These are phyloP conservation scores for Clarireedia homoeocarpa DNA, from an alignment of 2,329 filamentous ascomycete genomes.

Conservation along the genomic window DNA sequence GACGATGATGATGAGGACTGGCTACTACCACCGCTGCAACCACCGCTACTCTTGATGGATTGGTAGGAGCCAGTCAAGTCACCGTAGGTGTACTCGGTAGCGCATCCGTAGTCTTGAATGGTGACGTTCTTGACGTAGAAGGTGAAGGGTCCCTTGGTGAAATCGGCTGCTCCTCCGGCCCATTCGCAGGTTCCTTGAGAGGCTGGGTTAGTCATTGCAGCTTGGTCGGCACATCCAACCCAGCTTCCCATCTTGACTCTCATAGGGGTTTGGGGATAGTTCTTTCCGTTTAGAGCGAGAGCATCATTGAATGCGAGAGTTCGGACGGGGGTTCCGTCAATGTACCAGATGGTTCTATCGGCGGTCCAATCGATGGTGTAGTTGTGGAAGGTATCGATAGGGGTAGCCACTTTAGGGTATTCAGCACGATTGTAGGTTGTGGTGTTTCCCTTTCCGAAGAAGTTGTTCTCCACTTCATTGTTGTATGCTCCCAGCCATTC, in stretches of 20 bases:
- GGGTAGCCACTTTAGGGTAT: conserved; percentile 31
- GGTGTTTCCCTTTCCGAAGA: conserved; percentile 47
- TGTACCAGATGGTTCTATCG: conserved; percentile 49
- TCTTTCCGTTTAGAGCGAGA: conserved; percentile 40
- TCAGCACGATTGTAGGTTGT: conserved; percentile 41
- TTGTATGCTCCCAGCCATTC: conserved; percentile 32
- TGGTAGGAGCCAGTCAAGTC: conserved; percentile 40
- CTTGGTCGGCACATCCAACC: conserved; percentile 29
- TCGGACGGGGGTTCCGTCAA: conserved; percentile 43
- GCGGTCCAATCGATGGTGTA: conserved; percentile 63
- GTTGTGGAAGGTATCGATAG: conserved; percentile 43
- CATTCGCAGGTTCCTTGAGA: conserved; percentile 55
- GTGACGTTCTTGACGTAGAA: conserved; percentile 44
- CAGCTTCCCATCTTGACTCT: conserved; percentile 55
- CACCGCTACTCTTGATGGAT: conserved; percentile 36
- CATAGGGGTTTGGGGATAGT: conserved; percentile 65
- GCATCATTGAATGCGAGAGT: conserved; percentile 39
- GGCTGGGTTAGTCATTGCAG: conserved; percentile 36
- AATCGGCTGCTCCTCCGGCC: conserved; percentile 52
- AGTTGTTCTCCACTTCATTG: conserved; percentile 40
- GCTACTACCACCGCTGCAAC: conserved; percentile 15
- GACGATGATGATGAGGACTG: conserved; percentile 1
- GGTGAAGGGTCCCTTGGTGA: conserved; percentile 38
- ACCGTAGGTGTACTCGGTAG: conserved; percentile 40
- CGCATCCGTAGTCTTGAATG: conserved; percentile 43